Base-by-base conservation (phyloP, 768 basidiomycete genomes). In the Russula emetica region DNA sequence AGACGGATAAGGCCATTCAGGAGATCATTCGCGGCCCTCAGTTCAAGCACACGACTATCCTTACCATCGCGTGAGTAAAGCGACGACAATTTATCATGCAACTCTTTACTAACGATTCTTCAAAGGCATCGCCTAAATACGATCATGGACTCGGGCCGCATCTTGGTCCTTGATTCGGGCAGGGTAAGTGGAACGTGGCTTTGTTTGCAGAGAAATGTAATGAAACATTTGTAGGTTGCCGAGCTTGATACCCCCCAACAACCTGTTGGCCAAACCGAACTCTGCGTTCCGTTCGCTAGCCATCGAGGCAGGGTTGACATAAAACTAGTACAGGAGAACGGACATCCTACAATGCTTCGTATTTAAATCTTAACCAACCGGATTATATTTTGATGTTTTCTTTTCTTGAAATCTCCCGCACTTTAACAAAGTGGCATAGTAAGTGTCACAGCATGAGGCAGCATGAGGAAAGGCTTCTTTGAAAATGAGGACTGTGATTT, bases 1-100 rank as follows among this genome's bases (percentile, higher is more conserved):
- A 95, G 71, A 95, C 93, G 10, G 94, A 96, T 72, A 82, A 82
- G 62, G 88, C 88, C 32, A 90, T 95, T 66, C 94, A 97, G 77
- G 85, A 86, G 13, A 93, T 94, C 66, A 89, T 96, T 52, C 82
- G 85, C 30, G 91, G 93, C 8, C 82, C 86, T 5, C 82, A 87
- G 34, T 96, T 95, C 71, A 75, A 80, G 3, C 76, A 87, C 62
- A 86, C 89, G 16, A 94, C 93, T 13, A 92, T 94, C 61, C 74
- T 96, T 58, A 94, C 91, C 16, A 92, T 94, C 70, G 92, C 91
- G 85, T 91, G 76, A 70, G 84, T 80, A 55, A 61, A 20, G 40
- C 22, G n/a, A 50, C 16, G 36, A n/a, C 24, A 20, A 64, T 67
- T 22, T 55, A n/a, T 32, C 6, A 47, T 47, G 7, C 11, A 57